These are phyloP conservation scores for Acer campestre DNA, from an alignment of 345 rosid genomes.

Conservation along the genomic window DNA sequence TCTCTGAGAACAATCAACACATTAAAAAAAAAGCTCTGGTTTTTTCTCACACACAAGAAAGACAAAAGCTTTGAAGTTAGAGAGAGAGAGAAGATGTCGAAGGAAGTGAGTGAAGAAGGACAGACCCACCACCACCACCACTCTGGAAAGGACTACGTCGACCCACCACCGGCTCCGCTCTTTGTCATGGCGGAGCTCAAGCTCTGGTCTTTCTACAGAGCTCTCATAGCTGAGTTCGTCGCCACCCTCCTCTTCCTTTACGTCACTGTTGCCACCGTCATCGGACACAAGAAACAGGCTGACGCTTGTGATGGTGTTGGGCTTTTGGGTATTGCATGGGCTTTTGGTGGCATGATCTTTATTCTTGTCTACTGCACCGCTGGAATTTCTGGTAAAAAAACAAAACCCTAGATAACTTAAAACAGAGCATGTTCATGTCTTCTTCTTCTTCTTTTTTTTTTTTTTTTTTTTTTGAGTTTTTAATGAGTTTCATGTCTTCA, in stretches of 20 bases:
- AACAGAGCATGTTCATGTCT: not conserved
- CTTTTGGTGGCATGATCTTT: slow-evolving; percentile 90
- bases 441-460: not conserved
- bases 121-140: slow-evolving; percentile 49
- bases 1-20: not conserved
- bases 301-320: slow-evolving; percentile 83
- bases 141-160: slow-evolving; percentile 79
- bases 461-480: too few relatives aligned
- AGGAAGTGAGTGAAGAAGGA: slow-evolving; percentile 84
- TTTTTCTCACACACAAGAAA: not conserved
- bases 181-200: slow-evolving; percentile 64
- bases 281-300: slow-evolving; percentile 68
- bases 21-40: slow-evolving; percentile 7
- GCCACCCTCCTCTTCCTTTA: slow-evolving; percentile 96
- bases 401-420: not conserved
- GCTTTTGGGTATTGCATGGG: slow-evolving; percentile 89
- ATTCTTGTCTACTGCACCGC: slow-evolving; percentile 80
- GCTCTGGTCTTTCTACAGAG: slow-evolving; percentile 91
- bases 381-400: slow-evolving; percentile 68
- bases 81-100: slow-evolving; percentile 48
- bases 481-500: too few relatives aligned
- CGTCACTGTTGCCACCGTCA: slow-evolving; percentile 76
- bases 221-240: slow-evolving; percentile 90
- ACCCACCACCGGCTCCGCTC: slow-evolving; percentile 95
- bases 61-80: not conserved